Conservation (phyloP, 306 rosid species). For the Parietaria judaica region DNA sequence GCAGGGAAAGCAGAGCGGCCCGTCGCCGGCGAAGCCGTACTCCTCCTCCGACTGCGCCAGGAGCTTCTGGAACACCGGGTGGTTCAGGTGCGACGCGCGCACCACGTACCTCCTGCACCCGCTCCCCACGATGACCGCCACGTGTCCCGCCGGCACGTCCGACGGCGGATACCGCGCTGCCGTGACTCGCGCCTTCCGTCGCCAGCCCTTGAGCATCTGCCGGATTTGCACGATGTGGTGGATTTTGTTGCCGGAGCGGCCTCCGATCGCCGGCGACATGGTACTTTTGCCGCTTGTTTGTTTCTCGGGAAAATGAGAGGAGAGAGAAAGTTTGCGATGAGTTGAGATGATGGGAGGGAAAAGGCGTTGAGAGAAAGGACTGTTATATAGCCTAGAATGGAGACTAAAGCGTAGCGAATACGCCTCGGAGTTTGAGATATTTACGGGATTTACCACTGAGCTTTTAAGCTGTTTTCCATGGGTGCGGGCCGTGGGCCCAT, state of each 20-base stretch:
- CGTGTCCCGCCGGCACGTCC: slow-evolving; percentile 83
- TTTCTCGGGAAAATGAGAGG: neutral
- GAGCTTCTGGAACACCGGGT: slow-evolving; percentile 76
- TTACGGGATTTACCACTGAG: slow-evolving; percentile 39
- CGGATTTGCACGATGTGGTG: slow-evolving; percentile 77
- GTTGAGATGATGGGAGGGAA: neutral
- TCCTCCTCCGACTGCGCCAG: slow-evolving; percentile 77
- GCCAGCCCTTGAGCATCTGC: slow-evolving; percentile 80
- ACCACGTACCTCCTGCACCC: slow-evolving; percentile 56
- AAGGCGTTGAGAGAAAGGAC: neutral
- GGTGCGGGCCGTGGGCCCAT: slow-evolving; percentile 10
- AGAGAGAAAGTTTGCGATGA: neutral
- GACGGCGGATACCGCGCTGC: slow-evolving; percentile 23
- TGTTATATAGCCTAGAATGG: slow-evolving; percentile 9
- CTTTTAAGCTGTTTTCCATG: too few relatives aligned
- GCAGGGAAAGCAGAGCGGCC: slow-evolving; percentile 76
- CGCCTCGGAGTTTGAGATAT: slow-evolving; percentile 34
- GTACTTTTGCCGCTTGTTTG: neutral
- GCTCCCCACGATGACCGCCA: slow-evolving; percentile 74
- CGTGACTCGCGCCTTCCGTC: slow-evolving; percentile 39
- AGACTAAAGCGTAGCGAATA: neutral
- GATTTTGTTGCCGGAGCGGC: slow-evolving; percentile 41
- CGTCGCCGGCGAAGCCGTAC: slow-evolving; percentile 76
- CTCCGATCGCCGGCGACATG: slow-evolving; percentile 36
- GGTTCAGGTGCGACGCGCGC: slow-evolving; percentile 71